A percentile compares a stretch with the other conserved stretches of the same genome.
phyloP scores from a whole-genome alignment of 2,329 filamentous ascomycete genomes.

The Verticillium klebahnii region DNA sequence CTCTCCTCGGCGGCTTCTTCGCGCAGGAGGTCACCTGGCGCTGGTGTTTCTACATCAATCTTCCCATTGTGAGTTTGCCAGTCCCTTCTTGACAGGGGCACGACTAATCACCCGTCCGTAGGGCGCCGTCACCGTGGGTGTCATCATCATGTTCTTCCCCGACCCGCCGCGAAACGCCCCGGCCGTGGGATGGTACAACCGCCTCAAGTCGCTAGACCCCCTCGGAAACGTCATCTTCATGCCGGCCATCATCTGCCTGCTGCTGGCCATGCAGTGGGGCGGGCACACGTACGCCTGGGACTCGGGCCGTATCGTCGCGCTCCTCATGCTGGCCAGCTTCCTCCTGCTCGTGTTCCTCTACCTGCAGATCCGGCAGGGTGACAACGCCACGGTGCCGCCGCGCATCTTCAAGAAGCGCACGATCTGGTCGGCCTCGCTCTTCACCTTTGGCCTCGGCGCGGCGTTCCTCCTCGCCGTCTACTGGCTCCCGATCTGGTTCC shows the following conservation, averaged over 20 bases:
- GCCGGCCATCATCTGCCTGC: constrained; percentile 37
- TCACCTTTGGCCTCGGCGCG: constrained; percentile 32
- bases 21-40: constrained; percentile 30
- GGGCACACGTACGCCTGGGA: constrained; percentile 26
- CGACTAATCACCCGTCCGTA: constrained; percentile 9
- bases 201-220: constrained; percentile 11
- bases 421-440: constrained; percentile 28
- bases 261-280: constrained; percentile 48
- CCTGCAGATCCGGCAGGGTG: constrained; percentile 32
- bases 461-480: constrained; percentile 26
- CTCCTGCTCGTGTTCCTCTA: constrained; percentile 23
- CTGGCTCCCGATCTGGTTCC: constrained; percentile 41
- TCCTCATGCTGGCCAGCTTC: not conserved
- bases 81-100: not conserved
- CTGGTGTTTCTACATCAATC: constrained; percentile 37
- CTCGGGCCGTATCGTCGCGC: not conserved
- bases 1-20: constrained; percentile 27
- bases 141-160: constrained; percentile 22
- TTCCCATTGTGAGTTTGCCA: constrained; percentile 25
- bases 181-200: constrained; percentile 1
- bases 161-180: constrained; percentile 7
- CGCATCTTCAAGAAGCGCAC: constrained; percentile 34
- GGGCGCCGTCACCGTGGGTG: constrained; percentile 26
- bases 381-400: constrained; percentile 38
- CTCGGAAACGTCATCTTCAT: constrained; percentile 25